Conservation (phyloP, 2,329 filamentous ascomycete species). For the Pleurostoma richardsiae region DNA sequence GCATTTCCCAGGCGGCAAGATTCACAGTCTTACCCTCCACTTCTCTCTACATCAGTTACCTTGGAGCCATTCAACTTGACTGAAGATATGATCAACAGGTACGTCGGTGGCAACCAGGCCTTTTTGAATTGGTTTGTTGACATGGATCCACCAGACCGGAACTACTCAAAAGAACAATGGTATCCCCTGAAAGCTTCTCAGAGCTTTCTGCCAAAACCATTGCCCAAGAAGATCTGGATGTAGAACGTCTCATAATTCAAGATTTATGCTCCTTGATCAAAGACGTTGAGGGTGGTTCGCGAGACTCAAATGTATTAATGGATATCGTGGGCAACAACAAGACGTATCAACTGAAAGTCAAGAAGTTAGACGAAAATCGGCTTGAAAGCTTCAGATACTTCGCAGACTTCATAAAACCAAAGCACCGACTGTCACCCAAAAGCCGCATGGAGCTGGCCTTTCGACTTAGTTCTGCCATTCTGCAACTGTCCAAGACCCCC, state of each 20-base stretch:
- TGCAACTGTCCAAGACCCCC: not conserved
- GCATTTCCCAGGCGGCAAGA: too few species aligned
- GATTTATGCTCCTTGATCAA: not conserved
- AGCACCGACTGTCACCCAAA: not conserved
- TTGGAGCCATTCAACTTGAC: too few species aligned
- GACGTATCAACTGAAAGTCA: not conserved
- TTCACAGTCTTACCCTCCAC: too few species aligned
- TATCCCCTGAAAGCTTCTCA: not conserved
- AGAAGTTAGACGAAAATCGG: not conserved
- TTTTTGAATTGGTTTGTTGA: not conserved
- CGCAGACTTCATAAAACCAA: not conserved
- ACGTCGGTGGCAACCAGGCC: not conserved
- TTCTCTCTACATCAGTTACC: too few species aligned
- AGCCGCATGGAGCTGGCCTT: not conserved
- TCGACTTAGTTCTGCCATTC: not conserved
- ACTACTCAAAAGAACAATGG: not conserved
- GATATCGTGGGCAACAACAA: not conserved
- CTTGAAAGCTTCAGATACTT: not conserved
- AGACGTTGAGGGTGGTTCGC: not conserved
- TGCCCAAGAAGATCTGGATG: not conserved
- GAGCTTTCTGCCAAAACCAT: not conserved
- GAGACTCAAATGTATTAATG: not conserved
- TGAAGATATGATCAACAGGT: too few species aligned
- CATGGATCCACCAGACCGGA: not conserved
- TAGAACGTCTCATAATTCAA: not conserved